phyloP scores from a whole-genome alignment of 2,329 filamentous ascomycete species.

The Paracorniculantispora psalliotae region DNA sequence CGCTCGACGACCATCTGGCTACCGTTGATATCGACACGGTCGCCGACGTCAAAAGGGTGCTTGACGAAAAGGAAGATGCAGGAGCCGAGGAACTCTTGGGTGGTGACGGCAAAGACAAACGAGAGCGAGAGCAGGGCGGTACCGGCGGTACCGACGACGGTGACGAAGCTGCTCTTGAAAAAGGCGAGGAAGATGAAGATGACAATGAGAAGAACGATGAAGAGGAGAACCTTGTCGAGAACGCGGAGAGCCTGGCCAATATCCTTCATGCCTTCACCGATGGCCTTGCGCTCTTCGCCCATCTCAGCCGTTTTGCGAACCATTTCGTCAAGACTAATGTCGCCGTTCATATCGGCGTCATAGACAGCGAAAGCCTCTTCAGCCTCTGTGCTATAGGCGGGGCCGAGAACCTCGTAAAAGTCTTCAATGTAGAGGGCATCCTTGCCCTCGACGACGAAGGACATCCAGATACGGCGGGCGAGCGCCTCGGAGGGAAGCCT shows the following conservation, averaged over 20 bases:
- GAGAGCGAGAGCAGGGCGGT: conserved; percentile 92
- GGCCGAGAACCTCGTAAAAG: conserved; percentile 79
- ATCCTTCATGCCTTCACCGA: conserved; percentile 92
- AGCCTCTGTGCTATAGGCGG: conserved; percentile 67
- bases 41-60: conserved; percentile 93
- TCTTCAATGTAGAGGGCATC: conserved; percentile 77
- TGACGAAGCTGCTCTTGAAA: conserved; percentile 79
- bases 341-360: conserved; percentile 85
- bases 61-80: conserved; percentile 99
- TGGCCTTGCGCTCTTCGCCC: conserved; percentile 79
- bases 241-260: conserved; percentile 91
- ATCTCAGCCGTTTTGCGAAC: conserved; percentile 80
- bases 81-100: conserved; percentile 93
- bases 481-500: conserved; percentile 81
- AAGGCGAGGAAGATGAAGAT: conserved; percentile 87
- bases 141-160: conserved; percentile 81
- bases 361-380: conserved; percentile 78
- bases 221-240: conserved; percentile 78
- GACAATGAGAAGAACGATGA: conserved; percentile 73
- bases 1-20: conserved; percentile 79
- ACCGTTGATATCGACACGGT: conserved; percentile 75
- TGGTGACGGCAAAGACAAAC: conserved; percentile 89
- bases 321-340: conserved; percentile 95
- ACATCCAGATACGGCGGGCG: conserved; percentile 96
- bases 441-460: conserved; percentile 85